Evolutionary conservation across 169 alveolate species (phyloP).

Genomic region (Plasmodium coatneyi): DNA sequence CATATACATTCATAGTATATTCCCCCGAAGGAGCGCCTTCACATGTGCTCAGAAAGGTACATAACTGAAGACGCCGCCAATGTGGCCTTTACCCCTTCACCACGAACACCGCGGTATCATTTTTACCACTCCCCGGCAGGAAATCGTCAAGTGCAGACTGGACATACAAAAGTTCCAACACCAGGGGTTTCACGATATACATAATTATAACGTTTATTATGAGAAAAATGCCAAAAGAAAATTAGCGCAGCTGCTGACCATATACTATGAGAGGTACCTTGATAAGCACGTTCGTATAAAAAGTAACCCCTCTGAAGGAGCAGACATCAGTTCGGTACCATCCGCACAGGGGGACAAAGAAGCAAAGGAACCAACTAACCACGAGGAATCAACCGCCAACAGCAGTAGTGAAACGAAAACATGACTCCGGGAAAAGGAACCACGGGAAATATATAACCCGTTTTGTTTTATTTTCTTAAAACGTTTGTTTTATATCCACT

Average conservation of each 20-base stretch:
- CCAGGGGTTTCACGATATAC: slow-evolving; percentile 73
- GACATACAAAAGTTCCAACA: slow-evolving; percentile 72
- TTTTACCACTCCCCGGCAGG: background rate
- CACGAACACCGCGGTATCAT: background rate
- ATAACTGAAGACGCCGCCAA: background rate
- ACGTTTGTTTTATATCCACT: background rate
- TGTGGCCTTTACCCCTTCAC: background rate
- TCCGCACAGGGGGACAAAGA: background rate
- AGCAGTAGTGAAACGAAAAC: background rate
- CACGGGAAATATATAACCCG: background rate
- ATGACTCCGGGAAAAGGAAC: background rate
- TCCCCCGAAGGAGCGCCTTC: background rate
- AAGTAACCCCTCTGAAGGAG: slow-evolving; percentile 19
- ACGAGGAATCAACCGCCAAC: background rate
- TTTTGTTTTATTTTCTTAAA: background rate
- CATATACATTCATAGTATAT: background rate
- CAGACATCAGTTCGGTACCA: background rate
- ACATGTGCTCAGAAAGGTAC: background rate
- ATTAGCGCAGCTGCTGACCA: slow-evolving; percentile 71
- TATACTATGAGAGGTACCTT: slow-evolving; percentile 67
- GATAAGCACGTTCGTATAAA: slow-evolving; percentile 63
- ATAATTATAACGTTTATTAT: slow-evolving; percentile 46
- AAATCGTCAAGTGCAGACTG: slow-evolving; percentile 63
- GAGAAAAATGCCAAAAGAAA: slow-evolving; percentile 68
- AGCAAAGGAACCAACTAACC: background rate